phyloP scores from a whole-genome alignment of 345 rosid genomes.

The Pelargonium nanum region DNA sequence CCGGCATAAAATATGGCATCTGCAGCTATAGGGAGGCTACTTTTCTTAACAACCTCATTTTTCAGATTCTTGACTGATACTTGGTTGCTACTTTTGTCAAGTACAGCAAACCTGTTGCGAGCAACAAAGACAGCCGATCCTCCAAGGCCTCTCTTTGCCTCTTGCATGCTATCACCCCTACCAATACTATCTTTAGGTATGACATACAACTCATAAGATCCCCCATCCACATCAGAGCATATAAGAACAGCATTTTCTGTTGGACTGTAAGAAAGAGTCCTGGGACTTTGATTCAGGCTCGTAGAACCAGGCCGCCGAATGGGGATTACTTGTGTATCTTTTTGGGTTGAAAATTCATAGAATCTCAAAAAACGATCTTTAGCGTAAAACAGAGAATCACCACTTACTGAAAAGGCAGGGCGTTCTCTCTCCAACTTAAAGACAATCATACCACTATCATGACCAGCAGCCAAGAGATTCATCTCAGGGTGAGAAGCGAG shows the following conservation, averaged over 20 bases:
- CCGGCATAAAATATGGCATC: conserved; percentile 36
- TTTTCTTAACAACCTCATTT: conserved; percentile 29
- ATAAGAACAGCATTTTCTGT: conserved; percentile 80
- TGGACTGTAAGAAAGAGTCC: conserved; percentile 87
- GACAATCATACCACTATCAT: conserved; percentile 93
- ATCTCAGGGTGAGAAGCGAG: conserved; percentile 90
- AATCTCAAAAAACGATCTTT: conserved; percentile 73
- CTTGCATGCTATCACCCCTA: conserved; percentile 61
- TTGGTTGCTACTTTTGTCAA: conserved; percentile 59
- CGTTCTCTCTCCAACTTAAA: conserved; percentile 38
- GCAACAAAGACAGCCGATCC: conserved; percentile 79
- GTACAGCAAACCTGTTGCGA: conserved; percentile 84
- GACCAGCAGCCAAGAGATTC: conserved; percentile 96
- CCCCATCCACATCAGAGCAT: conserved; percentile 88
- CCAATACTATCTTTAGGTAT: conserved; percentile 69
- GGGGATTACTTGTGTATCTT: conserved; percentile 70
- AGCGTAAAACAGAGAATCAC: conserved; percentile 58
- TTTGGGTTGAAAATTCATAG: conserved; percentile 66
- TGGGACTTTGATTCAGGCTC: conserved; percentile 77
- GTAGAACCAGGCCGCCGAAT: conserved; percentile 72
- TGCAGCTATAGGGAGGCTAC: conserved; percentile 20
- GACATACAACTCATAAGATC: conserved; percentile 78
- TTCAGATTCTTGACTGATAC: conserved; percentile 25
- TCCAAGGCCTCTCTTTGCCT: conserved; percentile 80
- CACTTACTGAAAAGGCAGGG: conserved; percentile 82